These are phyloP conservation scores for Cercospora zeina DNA, from an alignment of 2,329 filamentous ascomycete genomes.

Conservation along the genomic window DNA sequence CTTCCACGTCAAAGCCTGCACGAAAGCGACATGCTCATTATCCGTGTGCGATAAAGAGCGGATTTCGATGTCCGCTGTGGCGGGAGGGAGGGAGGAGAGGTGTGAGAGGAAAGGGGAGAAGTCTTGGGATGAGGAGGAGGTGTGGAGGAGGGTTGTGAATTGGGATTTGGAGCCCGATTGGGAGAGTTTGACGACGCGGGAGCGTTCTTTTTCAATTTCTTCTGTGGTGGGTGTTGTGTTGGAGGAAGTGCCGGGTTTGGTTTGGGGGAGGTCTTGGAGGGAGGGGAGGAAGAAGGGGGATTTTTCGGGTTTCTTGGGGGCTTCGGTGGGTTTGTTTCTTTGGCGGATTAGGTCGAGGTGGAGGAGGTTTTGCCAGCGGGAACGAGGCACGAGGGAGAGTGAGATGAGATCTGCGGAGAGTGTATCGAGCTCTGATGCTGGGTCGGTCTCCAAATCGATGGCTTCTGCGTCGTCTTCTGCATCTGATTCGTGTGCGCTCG, in stretches of 20 bases:
- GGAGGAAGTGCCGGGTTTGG: slow-evolving; percentile 21
- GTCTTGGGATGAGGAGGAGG: slow-evolving; percentile 53
- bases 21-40: slow-evolving; percentile 75
- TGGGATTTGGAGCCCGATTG: slow-evolving; percentile 19
- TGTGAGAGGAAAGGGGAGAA: slow-evolving; percentile 72
- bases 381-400: slow-evolving; percentile 83
- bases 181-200: slow-evolving; percentile 37
- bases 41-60: slow-evolving; percentile 64
- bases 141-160: slow-evolving; percentile 54
- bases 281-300: slow-evolving; percentile 93
- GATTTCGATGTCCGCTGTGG: slow-evolving; percentile 85
- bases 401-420: slow-evolving; percentile 81
- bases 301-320: slow-evolving; percentile 88
- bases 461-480: slow-evolving; percentile 64
- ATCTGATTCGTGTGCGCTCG: slow-evolving; percentile 53
- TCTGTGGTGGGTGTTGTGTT: slow-evolving; percentile 31
- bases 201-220: slow-evolving; percentile 39
- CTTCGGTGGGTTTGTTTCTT: slow-evolving; percentile 90
- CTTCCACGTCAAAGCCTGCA: slow-evolving; percentile 72
- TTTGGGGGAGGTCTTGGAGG: slow-evolving; percentile 45
- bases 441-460: slow-evolving; percentile 54
- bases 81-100: slow-evolving; percentile 77
- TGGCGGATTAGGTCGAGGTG: slow-evolving; percentile 87
- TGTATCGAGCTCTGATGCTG: slow-evolving; percentile 46
- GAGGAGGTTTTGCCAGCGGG: slow-evolving; percentile 89